Conservation (phyloP, 768 basidiomycete species). For the Auriscalpium microsporum region DNA sequence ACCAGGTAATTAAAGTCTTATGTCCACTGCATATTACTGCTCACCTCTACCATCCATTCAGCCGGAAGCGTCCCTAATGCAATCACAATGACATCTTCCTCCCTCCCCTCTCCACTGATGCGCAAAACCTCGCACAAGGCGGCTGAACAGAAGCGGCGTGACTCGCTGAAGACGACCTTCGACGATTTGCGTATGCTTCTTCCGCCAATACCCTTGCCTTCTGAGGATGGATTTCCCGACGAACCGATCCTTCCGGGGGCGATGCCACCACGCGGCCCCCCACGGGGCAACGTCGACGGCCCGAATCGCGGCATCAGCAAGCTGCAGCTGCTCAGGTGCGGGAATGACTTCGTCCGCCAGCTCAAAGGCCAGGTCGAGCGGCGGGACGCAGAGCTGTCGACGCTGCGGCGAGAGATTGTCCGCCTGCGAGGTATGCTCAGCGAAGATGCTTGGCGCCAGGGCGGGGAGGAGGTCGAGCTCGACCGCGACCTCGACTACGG, state of each 20-base stretch:
- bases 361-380: slow-evolving; percentile 72
- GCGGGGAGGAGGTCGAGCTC: slow-evolving; percentile 37
- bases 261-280: slow-evolving; percentile 83
- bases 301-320: slow-evolving; percentile 94
- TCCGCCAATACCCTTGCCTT: slow-evolving; percentile 80
- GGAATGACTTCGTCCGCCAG: slow-evolving; percentile 78
- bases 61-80: slow-evolving; percentile 27
- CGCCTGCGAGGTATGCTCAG: slow-evolving; percentile 39
- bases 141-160: slow-evolving; percentile 95
- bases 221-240: slow-evolving; percentile 60
- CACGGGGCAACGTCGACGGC: slow-evolving; percentile 78
- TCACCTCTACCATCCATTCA: slow-evolving; percentile 12
- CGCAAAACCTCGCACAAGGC: slow-evolving; percentile 88
- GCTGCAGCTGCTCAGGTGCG: slow-evolving; percentile 82
- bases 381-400: slow-evolving; percentile 69
- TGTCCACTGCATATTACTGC: slow-evolving; percentile 7
- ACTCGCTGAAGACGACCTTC: slow-evolving; percentile 91
- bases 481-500: slow-evolving; percentile 53
- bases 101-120: slow-evolving; percentile 28
- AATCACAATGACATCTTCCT: slow-evolving; percentile 17
- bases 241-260: slow-evolving; percentile 81
- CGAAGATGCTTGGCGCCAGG: slow-evolving; percentile 24
- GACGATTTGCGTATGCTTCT: slow-evolving; percentile 76
- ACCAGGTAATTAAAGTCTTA: slow-evolving; percentile 42
- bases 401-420: slow-evolving; percentile 56